Evolutionary conservation across 495 filamentous ascomycete genomes (phyloP).

Genomic region (Poronia punctata): DNA sequence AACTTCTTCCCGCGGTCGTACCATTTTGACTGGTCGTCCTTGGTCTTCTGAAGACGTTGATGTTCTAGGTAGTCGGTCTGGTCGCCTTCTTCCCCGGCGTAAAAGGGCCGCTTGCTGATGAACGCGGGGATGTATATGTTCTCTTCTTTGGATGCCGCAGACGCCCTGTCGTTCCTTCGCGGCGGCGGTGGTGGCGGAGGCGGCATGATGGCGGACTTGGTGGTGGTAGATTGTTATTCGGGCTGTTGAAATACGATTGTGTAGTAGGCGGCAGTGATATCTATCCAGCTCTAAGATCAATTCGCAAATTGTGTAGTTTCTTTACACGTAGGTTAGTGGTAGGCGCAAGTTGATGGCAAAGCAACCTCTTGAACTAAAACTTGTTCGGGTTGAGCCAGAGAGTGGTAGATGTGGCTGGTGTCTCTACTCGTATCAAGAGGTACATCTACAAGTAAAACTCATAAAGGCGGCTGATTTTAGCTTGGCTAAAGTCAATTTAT

Average conservation of each 20-base stretch:
- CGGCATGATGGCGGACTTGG: slow-evolving; percentile 14
- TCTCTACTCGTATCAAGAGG: no score
- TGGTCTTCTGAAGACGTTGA: slow-evolving; percentile 75
- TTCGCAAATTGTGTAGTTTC: no score
- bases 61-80: slow-evolving; percentile 91
- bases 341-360: no score
- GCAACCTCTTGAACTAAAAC: no score
- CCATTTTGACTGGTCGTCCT: slow-evolving; percentile 72
- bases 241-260: not conserved
- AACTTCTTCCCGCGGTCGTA: slow-evolving; percentile 78
- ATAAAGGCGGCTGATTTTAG: no score
- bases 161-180: slow-evolving; percentile 32
- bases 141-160: slow-evolving; percentile 62
- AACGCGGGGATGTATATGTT: slow-evolving; percentile 99
- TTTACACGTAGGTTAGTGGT: no score
- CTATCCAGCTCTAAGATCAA: not conserved
- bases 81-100: slow-evolving; percentile 73
- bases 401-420: slow-evolving; percentile 1
- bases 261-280: not conserved
- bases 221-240: not conserved
- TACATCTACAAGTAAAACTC: no score
- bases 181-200: slow-evolving; percentile 31
- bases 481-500: no score
- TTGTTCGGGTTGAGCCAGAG: no score
- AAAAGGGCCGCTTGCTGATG: slow-evolving; percentile 97